phyloP scores from a whole-genome alignment of 495 filamentous ascomycete genomes.

The Hypoxylon subgilvum region DNA sequence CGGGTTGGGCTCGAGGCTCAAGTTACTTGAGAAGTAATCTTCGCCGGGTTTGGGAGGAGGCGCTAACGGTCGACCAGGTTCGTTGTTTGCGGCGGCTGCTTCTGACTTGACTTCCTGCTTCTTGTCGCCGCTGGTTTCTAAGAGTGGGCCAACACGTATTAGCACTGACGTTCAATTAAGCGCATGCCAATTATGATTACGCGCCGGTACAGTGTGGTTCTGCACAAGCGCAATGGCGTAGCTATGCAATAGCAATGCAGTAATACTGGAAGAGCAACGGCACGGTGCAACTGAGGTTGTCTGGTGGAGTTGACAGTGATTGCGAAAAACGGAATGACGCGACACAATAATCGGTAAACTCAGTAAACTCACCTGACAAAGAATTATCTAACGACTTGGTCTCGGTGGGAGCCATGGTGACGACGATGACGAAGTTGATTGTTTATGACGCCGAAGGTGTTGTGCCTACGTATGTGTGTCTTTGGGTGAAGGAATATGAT shows the following conservation, averaged over 20 bases:
- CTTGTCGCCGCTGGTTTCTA: slow-evolving; percentile 45
- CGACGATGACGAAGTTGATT: slow-evolving; percentile 44
- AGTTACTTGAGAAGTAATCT: slow-evolving; percentile 76
- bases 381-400: slow-evolving; percentile 43
- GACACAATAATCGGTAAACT: slow-evolving; percentile 19
- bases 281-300: slow-evolving; percentile 3
- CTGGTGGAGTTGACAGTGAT: neutral
- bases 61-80: slow-evolving; percentile 63
- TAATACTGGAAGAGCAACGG: slow-evolving; percentile 17
- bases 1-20: slow-evolving; percentile 87
- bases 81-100: slow-evolving; percentile 41
- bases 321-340: neutral
- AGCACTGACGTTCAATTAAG: slow-evolving; percentile 37
- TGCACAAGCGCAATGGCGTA: too few relatives aligned
- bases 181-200: slow-evolving; percentile 16
- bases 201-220: neutral
- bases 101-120: slow-evolving; percentile 50
- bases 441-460: slow-evolving; percentile 34
- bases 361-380: slow-evolving; percentile 40
- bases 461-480: slow-evolving; percentile 21
- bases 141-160: slow-evolving; percentile 21
- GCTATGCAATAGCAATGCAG: slow-evolving; percentile 3
- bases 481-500: slow-evolving; percentile 43
- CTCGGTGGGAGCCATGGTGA: slow-evolving; percentile 44
- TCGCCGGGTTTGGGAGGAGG: slow-evolving; percentile 78